A percentile compares a stretch with the other conserved stretches of the same genome.
Evolutionary conservation across 2,329 filamentous ascomycete species (phyloP).

Genomic region (Thelonectria rubi): DNA sequence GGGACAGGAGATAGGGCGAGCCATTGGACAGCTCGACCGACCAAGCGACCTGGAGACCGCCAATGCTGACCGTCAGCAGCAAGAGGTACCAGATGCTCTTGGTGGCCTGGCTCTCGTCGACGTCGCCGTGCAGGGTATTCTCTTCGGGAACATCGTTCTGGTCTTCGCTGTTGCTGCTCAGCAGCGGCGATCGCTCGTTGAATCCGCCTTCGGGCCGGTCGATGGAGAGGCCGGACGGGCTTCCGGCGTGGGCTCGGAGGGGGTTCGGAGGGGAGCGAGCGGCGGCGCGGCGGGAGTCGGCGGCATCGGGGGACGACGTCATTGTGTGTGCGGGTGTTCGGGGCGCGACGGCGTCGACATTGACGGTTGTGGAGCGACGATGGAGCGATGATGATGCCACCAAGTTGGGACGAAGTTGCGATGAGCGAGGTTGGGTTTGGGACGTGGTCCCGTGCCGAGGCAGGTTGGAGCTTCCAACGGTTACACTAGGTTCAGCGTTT

Average conservation of each 20-base stretch:
- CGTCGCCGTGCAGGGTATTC: slow-evolving; percentile 11
- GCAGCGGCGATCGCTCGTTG: slow-evolving; percentile 46
- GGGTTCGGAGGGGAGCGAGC: slow-evolving; percentile 20
- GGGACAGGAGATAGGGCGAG: slow-evolving; percentile 82
- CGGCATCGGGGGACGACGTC: slow-evolving; percentile 26
- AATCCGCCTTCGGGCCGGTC: slow-evolving; percentile 31
- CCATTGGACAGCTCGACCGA: slow-evolving; percentile 94
- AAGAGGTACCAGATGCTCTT: slow-evolving; percentile 89
- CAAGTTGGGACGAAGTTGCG: slow-evolving; percentile 13
- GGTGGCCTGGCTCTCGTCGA: slow-evolving; percentile 62
- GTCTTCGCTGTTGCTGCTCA: slow-evolving; percentile 32
- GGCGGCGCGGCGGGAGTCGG: slow-evolving; percentile 13
- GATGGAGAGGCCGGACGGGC: slow-evolving; percentile 25
- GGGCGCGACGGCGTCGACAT: slow-evolving; percentile 15
- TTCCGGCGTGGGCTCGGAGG: slow-evolving; percentile 17
- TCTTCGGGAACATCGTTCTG: slow-evolving; percentile 17
- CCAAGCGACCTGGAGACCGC: slow-evolving; percentile 93
- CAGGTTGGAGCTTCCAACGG: background rate
- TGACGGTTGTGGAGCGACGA: slow-evolving; percentile 3
- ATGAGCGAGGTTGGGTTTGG: slow-evolving; percentile 24
- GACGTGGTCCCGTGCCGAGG: slow-evolving; percentile 23
- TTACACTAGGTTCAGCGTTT: background rate
- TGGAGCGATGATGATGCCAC: slow-evolving; percentile 11
- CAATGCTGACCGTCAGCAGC: slow-evolving; percentile 84
- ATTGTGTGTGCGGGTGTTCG: slow-evolving; percentile 24